Evolutionary conservation across 2,329 filamentous ascomycete genomes (phyloP), one percentile per base, ranked within the genome.

Genomic region (Fusarium nelsonii): DNA sequence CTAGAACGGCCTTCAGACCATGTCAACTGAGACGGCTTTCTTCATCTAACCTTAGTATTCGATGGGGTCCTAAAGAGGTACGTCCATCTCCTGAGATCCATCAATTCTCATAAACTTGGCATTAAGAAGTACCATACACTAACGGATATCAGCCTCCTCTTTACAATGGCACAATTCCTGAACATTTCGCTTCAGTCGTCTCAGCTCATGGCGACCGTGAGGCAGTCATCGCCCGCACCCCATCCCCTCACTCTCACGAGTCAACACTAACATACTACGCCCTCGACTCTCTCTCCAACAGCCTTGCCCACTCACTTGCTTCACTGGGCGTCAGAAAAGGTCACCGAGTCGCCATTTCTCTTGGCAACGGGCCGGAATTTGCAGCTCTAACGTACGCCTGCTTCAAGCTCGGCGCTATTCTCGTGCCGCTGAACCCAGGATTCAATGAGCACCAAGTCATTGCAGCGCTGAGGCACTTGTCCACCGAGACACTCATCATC

Each of bases 351-450:
- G 94, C 92, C 15, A 89, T 97, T 28, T 95, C 91, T 63, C 82
- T 97, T 52, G 95, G 95, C 16, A 98, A 97, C 79, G 90, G 89
- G 41, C 83, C 91, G 71, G 94, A 97, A 78, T 95, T 93, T 77
- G 93, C 92, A 4, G 90, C 91, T 50, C 85, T 96, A 20, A 95
- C 91, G 8, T 98, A 98, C 80, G 94, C 94, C 1, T 79, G 96
- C 56, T 97, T 95, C 83, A 98, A 98, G 80, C 86, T 98, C 11
- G 96, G 96, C n/a, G 95, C 93, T 26, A 88, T 98, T 51, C 83
- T 98, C 66, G 94, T 97, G n/a, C 96, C 95, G 0, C 81, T 98
- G 26, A 98, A 99, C 78, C 95, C 94, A 20, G 91, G 89, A 3
- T 98, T 98, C 83, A 97, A 93, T 71, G 84, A 88, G 5, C 79